These are phyloP conservation scores for Tuber calosporum DNA, from an alignment of 495 filamentous ascomycete species.

Conservation along the genomic window DNA sequence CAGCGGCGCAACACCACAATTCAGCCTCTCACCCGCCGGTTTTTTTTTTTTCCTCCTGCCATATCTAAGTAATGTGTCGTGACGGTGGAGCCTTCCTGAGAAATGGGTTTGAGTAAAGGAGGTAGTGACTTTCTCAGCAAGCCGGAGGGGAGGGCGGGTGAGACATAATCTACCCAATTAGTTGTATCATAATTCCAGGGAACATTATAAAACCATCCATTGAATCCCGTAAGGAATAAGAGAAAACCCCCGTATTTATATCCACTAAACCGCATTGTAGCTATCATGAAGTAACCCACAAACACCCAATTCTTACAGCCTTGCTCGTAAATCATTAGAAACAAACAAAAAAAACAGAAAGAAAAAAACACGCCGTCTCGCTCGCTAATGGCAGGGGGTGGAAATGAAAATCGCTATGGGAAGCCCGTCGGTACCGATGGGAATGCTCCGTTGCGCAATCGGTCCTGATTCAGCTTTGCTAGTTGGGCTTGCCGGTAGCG, in stretches of 20 bases:
- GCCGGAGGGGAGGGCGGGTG: background rate
- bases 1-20: background rate
- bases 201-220: background rate
- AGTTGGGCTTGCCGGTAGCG: conserved; percentile 70
- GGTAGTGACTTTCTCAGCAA: background rate
- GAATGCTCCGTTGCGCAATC: conserved; percentile 68
- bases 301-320: background rate
- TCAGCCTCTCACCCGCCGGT: background rate
- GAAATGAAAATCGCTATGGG: background rate
- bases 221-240: background rate
- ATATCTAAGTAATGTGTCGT: background rate
- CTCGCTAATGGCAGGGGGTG: background rate
- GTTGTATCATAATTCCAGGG: background rate
- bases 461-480: conserved; percentile 72
- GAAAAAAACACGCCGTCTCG: background rate
- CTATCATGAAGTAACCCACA: background rate
- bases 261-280: background rate
- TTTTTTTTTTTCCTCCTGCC: background rate
- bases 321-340: background rate
- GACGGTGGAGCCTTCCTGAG: background rate
- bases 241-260: background rate
- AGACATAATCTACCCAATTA: background rate
- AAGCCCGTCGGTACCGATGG: conserved; percentile 64
- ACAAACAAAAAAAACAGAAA: too few species aligned
- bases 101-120: background rate